Evolutionary conservation across 1,139 yeast species (phyloP).

Genomic region (Pichia sp.): DNA sequence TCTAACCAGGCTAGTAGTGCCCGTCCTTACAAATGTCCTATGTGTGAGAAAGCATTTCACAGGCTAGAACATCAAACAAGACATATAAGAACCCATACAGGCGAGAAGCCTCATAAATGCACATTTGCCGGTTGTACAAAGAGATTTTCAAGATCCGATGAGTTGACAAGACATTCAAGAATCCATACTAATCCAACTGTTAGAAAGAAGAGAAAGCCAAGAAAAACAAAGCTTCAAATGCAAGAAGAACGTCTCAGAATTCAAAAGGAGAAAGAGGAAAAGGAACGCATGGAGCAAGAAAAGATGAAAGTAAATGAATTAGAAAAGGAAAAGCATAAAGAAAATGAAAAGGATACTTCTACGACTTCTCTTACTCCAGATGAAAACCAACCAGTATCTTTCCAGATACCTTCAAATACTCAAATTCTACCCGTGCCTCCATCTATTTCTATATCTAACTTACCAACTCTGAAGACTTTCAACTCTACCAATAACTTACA

Average conservation of each 20-base stretch:
- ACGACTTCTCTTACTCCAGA: too few species aligned
- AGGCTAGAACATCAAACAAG: slow-evolving; percentile 91
- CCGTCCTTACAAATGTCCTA: slow-evolving; percentile 84
- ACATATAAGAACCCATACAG: slow-evolving; percentile 92
- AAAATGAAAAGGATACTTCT: too few species aligned
- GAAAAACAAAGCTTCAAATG: slow-evolving; percentile 16
- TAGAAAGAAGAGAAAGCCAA: slow-evolving; percentile 27
- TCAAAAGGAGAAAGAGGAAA: slow-evolving; percentile 1
- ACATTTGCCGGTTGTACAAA: slow-evolving; percentile 82
- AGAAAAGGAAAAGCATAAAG: not conserved
- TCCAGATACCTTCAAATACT: slow-evolving; percentile 1
- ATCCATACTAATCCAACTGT: slow-evolving; percentile 72
- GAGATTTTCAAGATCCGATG: slow-evolving; percentile 82
- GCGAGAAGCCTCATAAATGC: slow-evolving; percentile 90
- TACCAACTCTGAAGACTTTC: slow-evolving; percentile 7
- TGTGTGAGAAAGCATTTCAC: slow-evolving; percentile 88
- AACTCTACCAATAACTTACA: not conserved
- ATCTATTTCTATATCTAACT: slow-evolving; percentile 6
- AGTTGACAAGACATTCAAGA: slow-evolving; percentile 80
- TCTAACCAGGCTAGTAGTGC: too few species aligned
- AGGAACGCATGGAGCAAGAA: too few species aligned
- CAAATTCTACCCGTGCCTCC: slow-evolving; percentile 8
- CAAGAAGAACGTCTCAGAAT: slow-evolving; percentile 11
- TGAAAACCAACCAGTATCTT: not conserved
- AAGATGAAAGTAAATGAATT: too few species aligned